phyloP scores from a whole-genome alignment of 495 filamentous ascomycete genomes.

The Tuber magnatum region DNA sequence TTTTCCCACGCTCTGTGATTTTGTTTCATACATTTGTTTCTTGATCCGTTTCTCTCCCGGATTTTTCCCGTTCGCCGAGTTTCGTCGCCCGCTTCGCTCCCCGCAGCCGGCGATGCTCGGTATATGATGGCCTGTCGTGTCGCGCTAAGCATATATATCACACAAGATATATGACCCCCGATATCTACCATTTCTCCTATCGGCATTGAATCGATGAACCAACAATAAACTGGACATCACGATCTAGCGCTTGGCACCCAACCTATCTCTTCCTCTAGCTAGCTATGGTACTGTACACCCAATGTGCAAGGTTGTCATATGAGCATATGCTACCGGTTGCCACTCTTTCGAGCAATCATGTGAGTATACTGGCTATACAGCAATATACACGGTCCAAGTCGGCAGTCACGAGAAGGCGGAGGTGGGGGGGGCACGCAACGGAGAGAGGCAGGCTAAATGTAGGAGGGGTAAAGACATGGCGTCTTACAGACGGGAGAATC shows the following conservation, averaged over 20 bases:
- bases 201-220: neutral
- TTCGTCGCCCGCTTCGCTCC: neutral
- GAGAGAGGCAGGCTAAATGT: neutral
- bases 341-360: neutral
- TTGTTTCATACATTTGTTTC: neutral
- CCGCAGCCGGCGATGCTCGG: neutral
- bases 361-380: neutral
- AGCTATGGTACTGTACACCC: neutral
- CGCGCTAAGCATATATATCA: neutral
- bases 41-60: neutral
- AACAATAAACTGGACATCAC: neutral
- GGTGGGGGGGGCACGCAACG: no score
- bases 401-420: no score
- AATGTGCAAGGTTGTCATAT: neutral
- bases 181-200: neutral
- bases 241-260: neutral
- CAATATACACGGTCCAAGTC: neutral
- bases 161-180: neutral
- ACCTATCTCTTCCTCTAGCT: no score
- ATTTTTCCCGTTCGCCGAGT: neutral
- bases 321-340: neutral
- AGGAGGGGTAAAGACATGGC: neutral
- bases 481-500: neutral
- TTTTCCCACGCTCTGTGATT: neutral
- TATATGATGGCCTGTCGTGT: neutral